Evolutionary conservation across 1,284 basidiomycete genomes (phyloP).

Genomic region (Inonotus hispidus): DNA sequence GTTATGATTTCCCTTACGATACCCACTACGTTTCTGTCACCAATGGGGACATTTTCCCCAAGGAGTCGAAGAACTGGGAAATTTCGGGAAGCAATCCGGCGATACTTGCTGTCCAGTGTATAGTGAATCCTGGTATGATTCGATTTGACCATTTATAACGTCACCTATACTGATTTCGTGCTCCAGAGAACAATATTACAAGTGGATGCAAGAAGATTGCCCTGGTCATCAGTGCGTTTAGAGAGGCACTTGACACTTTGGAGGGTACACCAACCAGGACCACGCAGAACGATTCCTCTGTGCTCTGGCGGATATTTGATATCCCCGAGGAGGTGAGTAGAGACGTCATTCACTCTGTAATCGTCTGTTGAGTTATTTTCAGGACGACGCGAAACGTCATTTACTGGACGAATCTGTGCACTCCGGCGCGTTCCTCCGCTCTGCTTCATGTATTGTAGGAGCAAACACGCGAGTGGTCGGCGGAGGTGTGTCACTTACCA

Average conservation of each 20-base stretch:
- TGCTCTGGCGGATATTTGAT: conserved; percentile 8
- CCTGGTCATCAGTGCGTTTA: conserved; percentile 33
- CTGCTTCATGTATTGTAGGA: neutral
- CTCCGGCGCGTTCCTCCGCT: conserved; percentile 5
- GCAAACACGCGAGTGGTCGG: neutral
- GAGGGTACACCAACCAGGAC: neutral
- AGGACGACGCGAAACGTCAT: neutral
- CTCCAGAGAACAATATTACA: conserved; percentile 35
- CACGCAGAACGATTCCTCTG: neutral
- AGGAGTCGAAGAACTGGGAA: conserved; percentile 33
- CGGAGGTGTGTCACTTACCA: conserved; percentile 5
- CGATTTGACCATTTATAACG: neutral
- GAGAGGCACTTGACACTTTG: conserved; percentile 26
- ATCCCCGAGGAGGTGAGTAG: conserved; percentile 13
- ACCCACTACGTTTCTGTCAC: conserved; percentile 38
- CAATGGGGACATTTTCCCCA: conserved; percentile 32
- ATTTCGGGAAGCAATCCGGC: conserved; percentile 24
- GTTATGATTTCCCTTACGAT: conserved; percentile 36
- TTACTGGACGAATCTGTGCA: conserved; percentile 1
- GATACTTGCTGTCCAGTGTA: conserved; percentile 38
- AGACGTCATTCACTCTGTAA: neutral
- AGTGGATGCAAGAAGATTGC: conserved; percentile 31
- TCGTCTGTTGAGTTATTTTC: neutral
- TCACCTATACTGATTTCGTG: neutral
- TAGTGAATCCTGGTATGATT: conserved; percentile 34